Percentiles rank a stretch among this genome's conserved stretches.
These are phyloP conservation scores for Verticillium klebahnii DNA, from an alignment of 2,329 filamentous ascomycete species.

Conservation along the genomic window DNA sequence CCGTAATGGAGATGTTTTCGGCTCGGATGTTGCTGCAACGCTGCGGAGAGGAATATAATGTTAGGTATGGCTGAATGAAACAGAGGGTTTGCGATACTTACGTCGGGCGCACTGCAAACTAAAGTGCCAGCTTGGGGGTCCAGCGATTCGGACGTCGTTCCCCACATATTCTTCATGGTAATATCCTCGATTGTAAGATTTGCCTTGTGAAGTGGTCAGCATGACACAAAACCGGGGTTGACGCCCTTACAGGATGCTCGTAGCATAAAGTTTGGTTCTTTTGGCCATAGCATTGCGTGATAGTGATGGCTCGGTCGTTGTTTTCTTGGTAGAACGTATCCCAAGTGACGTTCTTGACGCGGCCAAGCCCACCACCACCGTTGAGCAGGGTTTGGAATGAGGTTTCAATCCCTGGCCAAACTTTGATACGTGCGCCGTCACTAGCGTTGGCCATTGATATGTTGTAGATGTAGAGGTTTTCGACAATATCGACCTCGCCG, in stretches of 20 bases:
- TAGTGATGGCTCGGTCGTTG: constrained; percentile 43
- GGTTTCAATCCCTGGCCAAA: constrained; percentile 52
- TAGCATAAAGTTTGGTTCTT: constrained; percentile 23
- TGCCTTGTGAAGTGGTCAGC: background rate
- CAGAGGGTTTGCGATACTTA: background rate
- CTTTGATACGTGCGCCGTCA: constrained; percentile 68
- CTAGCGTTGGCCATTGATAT: constrained; percentile 54
- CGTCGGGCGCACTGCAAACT: constrained; percentile 11
- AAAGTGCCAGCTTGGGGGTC: constrained; percentile 12
- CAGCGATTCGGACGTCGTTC: constrained; percentile 8
- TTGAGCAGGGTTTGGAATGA: constrained; percentile 24
- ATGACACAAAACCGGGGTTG: no score
- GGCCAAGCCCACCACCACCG: constrained; percentile 58
- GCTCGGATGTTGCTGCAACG: constrained; percentile 13
- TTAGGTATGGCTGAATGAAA: background rate
- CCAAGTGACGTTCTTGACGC: constrained; percentile 64
- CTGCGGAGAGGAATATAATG: background rate
- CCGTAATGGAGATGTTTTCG: constrained; percentile 8
- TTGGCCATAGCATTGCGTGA: constrained; percentile 13
- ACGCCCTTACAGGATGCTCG: constrained; percentile 19
- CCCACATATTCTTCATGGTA: constrained; percentile 12
- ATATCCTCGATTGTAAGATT: constrained; percentile 10
- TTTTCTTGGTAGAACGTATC: constrained; percentile 55
- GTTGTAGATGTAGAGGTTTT: constrained; percentile 64
- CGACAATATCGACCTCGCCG: constrained; percentile 59